A percentile compares a stretch with the other conserved stretches of the same genome.
Conservation (phyloP, 2,329 filamentous ascomycete genomes). For the Aspergillus sp. region DNA sequence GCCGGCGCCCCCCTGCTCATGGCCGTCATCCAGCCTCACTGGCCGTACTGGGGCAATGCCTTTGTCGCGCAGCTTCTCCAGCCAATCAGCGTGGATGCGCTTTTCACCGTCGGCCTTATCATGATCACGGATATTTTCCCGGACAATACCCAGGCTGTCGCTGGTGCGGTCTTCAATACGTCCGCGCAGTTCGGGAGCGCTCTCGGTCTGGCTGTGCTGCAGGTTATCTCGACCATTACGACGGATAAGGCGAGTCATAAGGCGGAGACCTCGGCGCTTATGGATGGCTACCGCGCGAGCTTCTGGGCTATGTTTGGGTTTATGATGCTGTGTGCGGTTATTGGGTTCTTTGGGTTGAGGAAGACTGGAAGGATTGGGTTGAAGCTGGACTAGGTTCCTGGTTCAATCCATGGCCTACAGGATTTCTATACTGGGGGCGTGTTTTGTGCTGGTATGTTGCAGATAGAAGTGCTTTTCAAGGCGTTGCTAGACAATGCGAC, state of each 20-base stretch:
- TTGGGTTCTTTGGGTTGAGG: constrained; percentile 30
- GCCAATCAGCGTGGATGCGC: neutral
- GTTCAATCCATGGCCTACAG: no score
- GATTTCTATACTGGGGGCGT: no score
- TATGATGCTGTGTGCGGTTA: constrained; percentile 38
- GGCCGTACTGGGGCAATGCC: constrained; percentile 34
- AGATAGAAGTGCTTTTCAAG: no score
- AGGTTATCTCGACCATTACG: constrained; percentile 30
- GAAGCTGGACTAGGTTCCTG: no score
- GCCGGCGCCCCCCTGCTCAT: no score
- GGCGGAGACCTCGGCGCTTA: constrained; percentile 36
- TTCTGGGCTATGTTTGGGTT: constrained; percentile 56
- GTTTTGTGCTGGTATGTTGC: no score
- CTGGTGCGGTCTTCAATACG: constrained; percentile 61
- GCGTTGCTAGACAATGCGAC: no score
- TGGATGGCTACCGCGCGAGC: constrained; percentile 53
- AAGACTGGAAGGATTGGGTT: no score
- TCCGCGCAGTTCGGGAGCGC: constrained; percentile 54
- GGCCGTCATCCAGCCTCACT: no score
- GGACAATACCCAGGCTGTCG: constrained; percentile 54
- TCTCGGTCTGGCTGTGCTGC: constrained; percentile 23
- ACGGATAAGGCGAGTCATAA: neutral
- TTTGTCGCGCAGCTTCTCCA: constrained; percentile 24
- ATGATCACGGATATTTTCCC: constrained; percentile 57
- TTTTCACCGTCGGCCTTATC: constrained; percentile 38